A percentile compares a stretch with the other conserved stretches of the same genome.
phyloP scores from a whole-genome alignment of 371 early-diverging fungal species.

The Astathelohania contejeani region DNA sequence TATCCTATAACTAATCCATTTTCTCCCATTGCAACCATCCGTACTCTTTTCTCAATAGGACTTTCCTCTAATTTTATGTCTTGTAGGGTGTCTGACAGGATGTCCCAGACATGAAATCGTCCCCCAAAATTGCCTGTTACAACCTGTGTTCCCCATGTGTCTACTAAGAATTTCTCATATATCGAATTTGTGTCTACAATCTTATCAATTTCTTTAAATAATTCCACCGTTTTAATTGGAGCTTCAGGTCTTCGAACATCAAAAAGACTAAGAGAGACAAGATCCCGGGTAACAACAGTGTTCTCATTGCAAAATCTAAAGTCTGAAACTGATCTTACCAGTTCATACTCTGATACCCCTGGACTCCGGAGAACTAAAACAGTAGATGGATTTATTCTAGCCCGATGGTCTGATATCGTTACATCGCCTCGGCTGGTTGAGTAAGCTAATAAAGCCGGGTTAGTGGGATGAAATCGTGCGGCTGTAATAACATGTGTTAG shows the following conservation, averaged over 20 bases:
- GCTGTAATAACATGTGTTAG: slow-evolving; percentile 93
- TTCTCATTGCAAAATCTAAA: slow-evolving; percentile 44
- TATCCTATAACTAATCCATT: slow-evolving; percentile 29
- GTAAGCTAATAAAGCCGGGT: slow-evolving; percentile 88
- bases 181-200: slow-evolving; percentile 39
- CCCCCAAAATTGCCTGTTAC: slow-evolving; percentile 46
- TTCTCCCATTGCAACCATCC: slow-evolving; percentile 18
- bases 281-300: slow-evolving; percentile 35
- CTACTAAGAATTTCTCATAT: slow-evolving; percentile 45
- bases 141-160: slow-evolving; percentile 7
- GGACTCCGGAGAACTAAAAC: not conserved
- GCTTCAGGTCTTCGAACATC: slow-evolving; percentile 34
- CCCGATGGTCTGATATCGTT: slow-evolving; percentile 81
- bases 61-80: slow-evolving; percentile 22
- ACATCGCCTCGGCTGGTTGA: slow-evolving; percentile 89
- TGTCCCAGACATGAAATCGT: slow-evolving; percentile 22
- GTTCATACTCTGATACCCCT: not conserved
- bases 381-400: not conserved
- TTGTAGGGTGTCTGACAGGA: slow-evolving; percentile 7
- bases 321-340: slow-evolving; percentile 45
- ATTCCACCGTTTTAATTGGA: slow-evolving; percentile 6
- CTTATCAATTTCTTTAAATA: slow-evolving; percentile 13
- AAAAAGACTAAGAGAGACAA: slow-evolving; percentile 38
- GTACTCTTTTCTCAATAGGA: slow-evolving; percentile 29
- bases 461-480: slow-evolving; percentile 80